Evolutionary conservation across 2,329 filamentous ascomycete species (phyloP), one percentile per base, ranked within the genome.

Genomic region (Bipolaris cookei): DNA sequence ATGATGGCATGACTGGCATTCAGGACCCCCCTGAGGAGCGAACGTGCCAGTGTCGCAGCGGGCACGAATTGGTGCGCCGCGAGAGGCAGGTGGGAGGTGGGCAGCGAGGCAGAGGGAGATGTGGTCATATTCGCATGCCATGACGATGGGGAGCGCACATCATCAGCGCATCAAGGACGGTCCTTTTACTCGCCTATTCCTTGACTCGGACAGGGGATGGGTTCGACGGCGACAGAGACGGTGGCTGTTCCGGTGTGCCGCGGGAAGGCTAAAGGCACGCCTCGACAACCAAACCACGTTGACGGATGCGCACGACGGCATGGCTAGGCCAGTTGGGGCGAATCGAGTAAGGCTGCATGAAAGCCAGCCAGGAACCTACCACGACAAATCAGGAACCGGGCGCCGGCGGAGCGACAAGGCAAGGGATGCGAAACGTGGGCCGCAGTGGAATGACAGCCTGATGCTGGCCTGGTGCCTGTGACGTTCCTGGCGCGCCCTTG

Each of bases 261-360:
- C 66, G 65, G 62, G 61, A 54, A 62, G 68, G 62, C 71, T 73
- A 74, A 66, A 67, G 61, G 66, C 56, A 62, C 55, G 62, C 62
- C 53, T 66, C 61, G 60, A 63, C 54, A 66, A 54, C 61, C 54
- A 65, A 67, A 69, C 70, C 71, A 69, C 62, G 63, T 59, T 61
- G 59, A 60, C 69, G 70, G 69, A 66, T 62, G 65, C 59, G 50
- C 53, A 57, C 61, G 58, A 39, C 59, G 41, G 42, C 16, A 41
- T 41, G 7, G 47, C 63, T 55, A 61, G 58, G 51, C 47, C 30
- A 48, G 48, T 56, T 51, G 51, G 16, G 58, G 62, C 62, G 59
- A 66, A 65, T 62, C 56, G 63, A 64, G 64, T 67, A 67, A 70
- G 70, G 71, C 69, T 73, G 70, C 66, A 71, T 65, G 62, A 62